These are phyloP conservation scores for Candida albicans DNA, from an alignment of 1,139 yeast species.

Conservation along the genomic window DNA sequence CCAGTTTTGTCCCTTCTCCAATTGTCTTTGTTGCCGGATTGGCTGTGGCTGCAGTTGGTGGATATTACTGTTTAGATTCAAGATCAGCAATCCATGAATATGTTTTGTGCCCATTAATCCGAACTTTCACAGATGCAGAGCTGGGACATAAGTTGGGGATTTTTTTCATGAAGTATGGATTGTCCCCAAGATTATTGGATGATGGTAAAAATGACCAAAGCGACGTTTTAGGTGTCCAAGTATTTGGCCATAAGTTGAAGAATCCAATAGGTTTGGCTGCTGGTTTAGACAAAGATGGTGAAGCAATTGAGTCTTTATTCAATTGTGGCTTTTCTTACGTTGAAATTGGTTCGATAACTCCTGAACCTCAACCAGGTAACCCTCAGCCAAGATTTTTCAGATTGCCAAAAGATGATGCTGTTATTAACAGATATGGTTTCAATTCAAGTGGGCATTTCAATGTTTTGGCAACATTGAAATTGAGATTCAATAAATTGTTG, in stretches of 20 bases:
- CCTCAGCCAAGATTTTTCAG: slow-evolving; percentile 90
- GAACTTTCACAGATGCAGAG: slow-evolving; percentile 79
- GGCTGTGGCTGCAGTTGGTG: slow-evolving; percentile 28
- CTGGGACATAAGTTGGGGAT: slow-evolving; percentile 80
- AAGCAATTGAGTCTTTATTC: slow-evolving; percentile 82
- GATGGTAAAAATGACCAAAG: slow-evolving; percentile 49
- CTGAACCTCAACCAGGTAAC: slow-evolving; percentile 91
- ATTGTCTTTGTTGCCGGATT: slow-evolving; percentile 24
- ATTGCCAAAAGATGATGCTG: slow-evolving; percentile 81
- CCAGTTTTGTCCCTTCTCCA: slow-evolving; percentile 33
- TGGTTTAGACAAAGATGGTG: slow-evolving; percentile 93
- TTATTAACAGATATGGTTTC: slow-evolving; percentile 92
- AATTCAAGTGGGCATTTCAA: slow-evolving; percentile 85
- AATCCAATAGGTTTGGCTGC: slow-evolving; percentile 95
- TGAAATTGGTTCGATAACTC: slow-evolving; percentile 92
- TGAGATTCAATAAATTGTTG: slow-evolving; percentile 53
- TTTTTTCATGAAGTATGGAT: slow-evolving; percentile 63
- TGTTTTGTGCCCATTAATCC: slow-evolving; percentile 70
- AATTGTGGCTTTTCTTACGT: slow-evolving; percentile 84
- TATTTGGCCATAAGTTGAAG: slow-evolving; percentile 61
- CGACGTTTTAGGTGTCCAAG: slow-evolving; percentile 55
- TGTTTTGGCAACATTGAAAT: slow-evolving; percentile 64
- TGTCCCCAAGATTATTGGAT: slow-evolving; percentile 60
- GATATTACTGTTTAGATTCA: slow-evolving; percentile 61
- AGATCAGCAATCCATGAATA: slow-evolving; percentile 83